Evolutionary conservation across 257 asterid genomes (phyloP), one percentile per base, ranked within the genome.

Genomic region (Craterostigma plantagineum): DNA sequence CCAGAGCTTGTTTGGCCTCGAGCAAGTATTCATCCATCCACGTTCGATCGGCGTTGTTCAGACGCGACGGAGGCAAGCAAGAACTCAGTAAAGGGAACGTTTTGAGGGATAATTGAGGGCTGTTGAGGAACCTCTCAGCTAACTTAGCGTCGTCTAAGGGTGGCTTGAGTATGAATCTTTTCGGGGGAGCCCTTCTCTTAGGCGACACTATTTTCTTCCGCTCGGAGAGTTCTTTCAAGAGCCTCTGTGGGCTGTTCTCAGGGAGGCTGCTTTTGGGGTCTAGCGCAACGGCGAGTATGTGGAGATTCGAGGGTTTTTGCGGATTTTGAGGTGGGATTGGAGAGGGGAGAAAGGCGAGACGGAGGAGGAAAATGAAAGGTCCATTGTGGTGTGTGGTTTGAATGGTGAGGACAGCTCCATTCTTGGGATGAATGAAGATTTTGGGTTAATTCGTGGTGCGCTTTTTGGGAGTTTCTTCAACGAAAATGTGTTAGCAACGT

Each of bases 11-110:
- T 45, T 83, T 90, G 9, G 74, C 99, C 55, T 90, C 99, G 10
- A 83, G 72, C 57, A 90, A 50, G 43, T 70, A 83, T 59, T 90
- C 99, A 18, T 79, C 95, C 16, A 83, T 90, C 99, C 99, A 90
- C 12, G 79, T 65, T 56, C 53, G 71, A 38, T 90, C 95, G 10
- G 91, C 92, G 59, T 75, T 79, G 71, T 79, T 90, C 1, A 90
- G 67, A 13, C 75, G 68, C 16, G 72, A 45, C 17, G 79, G 71
- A 11, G 99, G 99, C 51, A 90, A 57, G 51, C 99, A 90, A 51
- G 99, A 90, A 51, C 99, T 90, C 68, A 90, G 39, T 16, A 90
- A 51, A 30, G 99, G 99, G 57, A 90, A 90, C 8, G 81, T 56
- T 30, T 90, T 90, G 4, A 90, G 54, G 0, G 95, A 90, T 34